These are phyloP conservation scores for Lepraria neglecta DNA, from an alignment of 495 filamentous ascomycete genomes.

Conservation along the genomic window DNA sequence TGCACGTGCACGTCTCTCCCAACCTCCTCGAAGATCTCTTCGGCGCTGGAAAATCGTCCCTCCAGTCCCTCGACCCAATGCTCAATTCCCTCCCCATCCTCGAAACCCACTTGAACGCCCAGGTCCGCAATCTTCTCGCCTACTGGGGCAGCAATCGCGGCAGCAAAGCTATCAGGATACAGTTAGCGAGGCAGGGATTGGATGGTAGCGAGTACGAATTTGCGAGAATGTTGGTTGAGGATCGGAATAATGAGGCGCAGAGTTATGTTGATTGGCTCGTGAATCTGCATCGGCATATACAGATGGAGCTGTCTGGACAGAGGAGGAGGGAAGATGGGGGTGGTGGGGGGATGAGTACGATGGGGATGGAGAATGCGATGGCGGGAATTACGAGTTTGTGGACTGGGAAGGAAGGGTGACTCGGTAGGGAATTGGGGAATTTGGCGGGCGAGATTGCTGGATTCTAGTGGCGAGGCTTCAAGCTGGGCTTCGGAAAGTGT, in stretches of 20 bases:
- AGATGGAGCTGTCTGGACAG: conserved; percentile 77
- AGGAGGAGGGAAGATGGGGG: conserved; percentile 64
- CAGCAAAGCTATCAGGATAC: conserved; percentile 79
- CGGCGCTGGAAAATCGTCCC: conserved; percentile 63
- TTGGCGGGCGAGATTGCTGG: background rate
- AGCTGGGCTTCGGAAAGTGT: no score
- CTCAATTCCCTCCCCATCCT: conserved; percentile 64
- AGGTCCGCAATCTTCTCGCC: conserved; percentile 88
- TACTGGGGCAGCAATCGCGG: conserved; percentile 76
- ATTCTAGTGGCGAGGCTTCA: no score
- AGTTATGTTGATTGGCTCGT: conserved; percentile 99
- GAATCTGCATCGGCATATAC: conserved; percentile 85
- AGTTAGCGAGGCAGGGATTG: conserved; percentile 85
- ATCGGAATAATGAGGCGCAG: conserved; percentile 94
- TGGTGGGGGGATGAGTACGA: conserved; percentile 33
- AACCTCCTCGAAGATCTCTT: conserved; percentile 91
- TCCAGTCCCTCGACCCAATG: conserved; percentile 72
- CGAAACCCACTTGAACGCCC: conserved; percentile 88
- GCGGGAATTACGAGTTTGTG: conserved; percentile 47
- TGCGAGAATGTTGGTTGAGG: conserved; percentile 81
- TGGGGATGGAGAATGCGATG: conserved; percentile 45
- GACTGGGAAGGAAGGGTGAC: conserved; percentile 18
- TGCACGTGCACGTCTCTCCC: conserved; percentile 66
- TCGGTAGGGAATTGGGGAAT: background rate
- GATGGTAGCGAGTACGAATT: conserved; percentile 98